Conservation (phyloP, 2,329 filamentous ascomycete genomes). For the Emericellopsis cladophorae region DNA sequence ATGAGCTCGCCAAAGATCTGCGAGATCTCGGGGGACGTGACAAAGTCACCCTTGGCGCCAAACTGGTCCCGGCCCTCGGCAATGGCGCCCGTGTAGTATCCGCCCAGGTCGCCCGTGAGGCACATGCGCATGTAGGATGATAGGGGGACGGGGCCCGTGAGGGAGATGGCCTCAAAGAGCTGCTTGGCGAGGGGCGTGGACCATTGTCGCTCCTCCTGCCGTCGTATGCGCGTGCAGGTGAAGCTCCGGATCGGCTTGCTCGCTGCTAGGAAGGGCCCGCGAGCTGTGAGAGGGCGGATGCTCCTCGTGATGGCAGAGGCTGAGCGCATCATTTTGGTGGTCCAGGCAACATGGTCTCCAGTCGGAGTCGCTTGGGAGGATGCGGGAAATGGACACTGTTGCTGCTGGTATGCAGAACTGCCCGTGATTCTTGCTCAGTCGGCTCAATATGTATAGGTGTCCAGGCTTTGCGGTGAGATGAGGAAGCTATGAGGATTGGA, state of each 20-base stretch:
- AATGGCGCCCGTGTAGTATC: slow-evolving; percentile 79
- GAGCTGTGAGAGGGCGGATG: slow-evolving; percentile 1
- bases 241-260: slow-evolving; percentile 9
- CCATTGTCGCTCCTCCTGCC: slow-evolving; percentile 50
- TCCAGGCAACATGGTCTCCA: slow-evolving; percentile 1
- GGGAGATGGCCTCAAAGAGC: slow-evolving; percentile 71
- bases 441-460: background rate
- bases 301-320: slow-evolving; percentile 1
- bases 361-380: background rate
- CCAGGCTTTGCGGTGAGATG: background rate
- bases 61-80: slow-evolving; percentile 70
- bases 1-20: slow-evolving; percentile 93
- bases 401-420: too few relatives aligned
- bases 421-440: too few relatives aligned
- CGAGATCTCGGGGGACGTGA: slow-evolving; percentile 94
- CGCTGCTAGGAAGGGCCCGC: background rate
- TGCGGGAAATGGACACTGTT: too few relatives aligned
- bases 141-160: slow-evolving; percentile 82
- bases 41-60: slow-evolving; percentile 85
- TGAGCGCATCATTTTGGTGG: background rate
- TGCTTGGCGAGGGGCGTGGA: slow-evolving; percentile 86
- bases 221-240: slow-evolving; percentile 9
- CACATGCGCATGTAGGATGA: slow-evolving; percentile 98
- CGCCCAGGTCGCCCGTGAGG: slow-evolving; percentile 77
- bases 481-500: too few relatives aligned